Conservation (phyloP, 2,329 filamentous ascomycete species). For the Amylocarpus encephaloides region DNA sequence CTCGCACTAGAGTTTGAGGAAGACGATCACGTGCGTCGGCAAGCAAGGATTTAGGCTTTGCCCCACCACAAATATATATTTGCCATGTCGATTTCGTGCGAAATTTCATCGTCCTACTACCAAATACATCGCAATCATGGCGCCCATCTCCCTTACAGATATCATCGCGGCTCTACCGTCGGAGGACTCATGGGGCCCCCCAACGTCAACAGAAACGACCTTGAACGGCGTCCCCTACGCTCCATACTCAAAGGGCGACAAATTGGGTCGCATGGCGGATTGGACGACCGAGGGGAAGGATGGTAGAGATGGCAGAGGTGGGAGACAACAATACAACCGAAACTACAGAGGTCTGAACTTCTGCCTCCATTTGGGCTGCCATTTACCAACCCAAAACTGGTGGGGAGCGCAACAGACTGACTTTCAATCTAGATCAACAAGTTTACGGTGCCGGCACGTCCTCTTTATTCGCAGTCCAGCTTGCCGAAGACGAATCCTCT, state of each 20-base stretch:
- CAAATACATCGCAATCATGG: constrained; percentile 36
- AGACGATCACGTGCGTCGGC: background rate
- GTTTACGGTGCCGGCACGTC: constrained; percentile 88
- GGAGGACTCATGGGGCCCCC: constrained; percentile 81
- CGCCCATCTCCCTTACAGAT: constrained; percentile 51
- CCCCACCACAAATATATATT: constrained; percentile 24
- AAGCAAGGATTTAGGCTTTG: constrained; percentile 2
- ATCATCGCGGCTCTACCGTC: constrained; percentile 67
- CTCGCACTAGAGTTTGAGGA: background rate
- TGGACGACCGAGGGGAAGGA: constrained; percentile 93
- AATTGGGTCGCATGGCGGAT: constrained; percentile 97
- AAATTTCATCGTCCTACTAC: constrained; percentile 6
- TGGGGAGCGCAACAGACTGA: constrained; percentile 3
- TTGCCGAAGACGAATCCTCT: constrained; percentile 89
- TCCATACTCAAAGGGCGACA: constrained; percentile 97
- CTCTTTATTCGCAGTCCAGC: constrained; percentile 82
- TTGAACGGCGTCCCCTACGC: constrained; percentile 94
- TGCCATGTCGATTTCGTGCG: constrained; percentile 1
- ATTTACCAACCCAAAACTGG: constrained; percentile 9
- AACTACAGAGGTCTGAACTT: constrained; percentile 73
- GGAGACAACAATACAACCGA: constrained; percentile 82
- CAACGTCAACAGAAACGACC: constrained; percentile 76
- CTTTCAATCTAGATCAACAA: constrained; percentile 67
- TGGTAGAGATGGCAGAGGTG: constrained; percentile 61
- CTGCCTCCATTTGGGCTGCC: constrained; percentile 13